phyloP scores from a whole-genome alignment of 768 basidiomycete species.

The Dentipellis sp. region DNA sequence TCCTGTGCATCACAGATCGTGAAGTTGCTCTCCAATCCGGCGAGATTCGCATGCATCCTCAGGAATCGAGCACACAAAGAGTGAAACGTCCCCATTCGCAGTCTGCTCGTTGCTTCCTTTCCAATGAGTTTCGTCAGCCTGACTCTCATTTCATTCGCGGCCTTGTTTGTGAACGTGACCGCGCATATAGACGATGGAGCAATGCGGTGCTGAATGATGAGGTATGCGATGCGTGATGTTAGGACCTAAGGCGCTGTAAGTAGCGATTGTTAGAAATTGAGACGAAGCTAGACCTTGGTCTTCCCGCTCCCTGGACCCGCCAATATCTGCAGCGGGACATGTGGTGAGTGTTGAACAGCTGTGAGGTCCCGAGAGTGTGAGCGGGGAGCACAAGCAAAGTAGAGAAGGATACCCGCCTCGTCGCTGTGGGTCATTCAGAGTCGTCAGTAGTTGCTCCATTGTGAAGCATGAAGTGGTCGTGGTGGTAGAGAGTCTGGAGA shows the following conservation, averaged over 20 bases:
- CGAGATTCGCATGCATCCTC: slow-evolving; percentile 47
- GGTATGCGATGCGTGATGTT: slow-evolving; percentile 58
- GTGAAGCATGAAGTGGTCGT: too few relatives aligned
- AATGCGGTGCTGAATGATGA: slow-evolving; percentile 44
- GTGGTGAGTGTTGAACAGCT: slow-evolving; percentile 63
- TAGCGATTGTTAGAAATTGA: neutral
- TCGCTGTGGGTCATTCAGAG: neutral
- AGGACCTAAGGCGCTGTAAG: slow-evolving; percentile 36
- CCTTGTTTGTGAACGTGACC: slow-evolving; percentile 87
- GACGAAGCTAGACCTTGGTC: slow-evolving; percentile 34
- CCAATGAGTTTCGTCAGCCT: slow-evolving; percentile 64
- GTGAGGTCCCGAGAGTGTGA: neutral
- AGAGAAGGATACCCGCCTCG: neutral
- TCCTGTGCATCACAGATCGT: slow-evolving; percentile 78
- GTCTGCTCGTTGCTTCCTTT: slow-evolving; percentile 36
- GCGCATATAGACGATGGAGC: slow-evolving; percentile 57
- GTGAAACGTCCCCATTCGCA: slow-evolving; percentile 75
- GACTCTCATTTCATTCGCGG: slow-evolving; percentile 78
- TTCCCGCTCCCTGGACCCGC: slow-evolving; percentile 78
- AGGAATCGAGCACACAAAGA: slow-evolving; percentile 66
- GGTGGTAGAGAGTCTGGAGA: too few relatives aligned
- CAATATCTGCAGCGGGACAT: slow-evolving; percentile 64
- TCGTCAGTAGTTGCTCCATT: neutral
- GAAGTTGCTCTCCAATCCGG: slow-evolving; percentile 64
- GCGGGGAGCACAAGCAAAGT: neutral